Evolutionary conservation across 1,284 basidiomycete species (phyloP), one percentile per base, ranked within the genome.

Genomic region (Singerocomus rubriflavus): DNA sequence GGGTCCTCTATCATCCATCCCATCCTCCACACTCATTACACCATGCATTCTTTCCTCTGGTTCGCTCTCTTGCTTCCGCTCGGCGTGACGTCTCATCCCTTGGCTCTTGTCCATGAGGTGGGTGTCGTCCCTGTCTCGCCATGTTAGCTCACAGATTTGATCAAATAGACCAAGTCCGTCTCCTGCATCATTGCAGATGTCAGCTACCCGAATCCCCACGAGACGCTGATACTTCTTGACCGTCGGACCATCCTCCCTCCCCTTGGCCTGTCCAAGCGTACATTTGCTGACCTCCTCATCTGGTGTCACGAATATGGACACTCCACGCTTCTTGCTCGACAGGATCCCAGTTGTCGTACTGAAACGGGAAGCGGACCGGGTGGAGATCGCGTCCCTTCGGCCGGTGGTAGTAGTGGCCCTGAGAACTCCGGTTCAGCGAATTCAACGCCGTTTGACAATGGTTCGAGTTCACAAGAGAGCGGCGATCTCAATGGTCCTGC

Each of bases 151-250:
- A 60, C 37, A 39, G 6, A 4, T 30, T 26, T 8, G 1, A 25
- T 31, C 2, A 21, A 10, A 10, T 11, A 67, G 63, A 37, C 39
- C 29, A n/a, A 34, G 10, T 34, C 52, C 11, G 9, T 37, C 14
- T 41, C 59, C 11, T 65, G 63, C 31, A 42, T 67, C 50, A 65
- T 64, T 27, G 66, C 66, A 16, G 54, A 64, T n/a, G 16, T 66
- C 50, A 29, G 33, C 17, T 64, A 66, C 38, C 50, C 56, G 29
- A 36, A 67, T 26, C 63, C 66, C 16, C 34, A 41, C 26, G 37
- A 67, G 1, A 51, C 65, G 3, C 44, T 67, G 1, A 31, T 21
- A 0, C 65, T 67, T 30, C 65, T 65, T 12, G 14, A 64, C 31
- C 60, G 44, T 7, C 59, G 29, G 37, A 57, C 44, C 27, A 46